Evolutionary conservation across 2,329 filamentous ascomycete species (phyloP).

Genomic region (Xylaria sp.): DNA sequence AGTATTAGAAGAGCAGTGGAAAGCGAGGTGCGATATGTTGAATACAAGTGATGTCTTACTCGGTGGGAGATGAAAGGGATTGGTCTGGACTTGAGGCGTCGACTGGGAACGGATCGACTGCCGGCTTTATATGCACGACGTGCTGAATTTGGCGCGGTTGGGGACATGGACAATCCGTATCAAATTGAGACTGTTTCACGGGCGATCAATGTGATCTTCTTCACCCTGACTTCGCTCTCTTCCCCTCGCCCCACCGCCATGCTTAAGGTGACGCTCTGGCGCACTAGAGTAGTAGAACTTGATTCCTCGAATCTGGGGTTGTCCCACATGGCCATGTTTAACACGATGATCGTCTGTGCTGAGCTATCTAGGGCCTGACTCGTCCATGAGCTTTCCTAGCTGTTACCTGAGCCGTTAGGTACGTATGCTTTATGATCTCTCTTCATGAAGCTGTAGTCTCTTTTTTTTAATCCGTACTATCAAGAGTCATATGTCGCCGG

Average conservation of each 20-base stretch:
- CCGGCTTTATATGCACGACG: not conserved
- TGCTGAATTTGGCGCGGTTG: not conserved
- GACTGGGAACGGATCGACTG: not conserved
- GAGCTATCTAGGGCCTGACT: conserved; percentile 11
- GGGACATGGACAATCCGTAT: not conserved
- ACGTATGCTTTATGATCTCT: not conserved
- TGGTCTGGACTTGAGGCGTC: not conserved
- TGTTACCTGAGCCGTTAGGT: not conserved
- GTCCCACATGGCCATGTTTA: conserved; percentile 3
- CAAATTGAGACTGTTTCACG: not conserved
- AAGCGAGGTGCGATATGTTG: no score
- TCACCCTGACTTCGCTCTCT: not conserved
- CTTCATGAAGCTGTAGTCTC: no score
- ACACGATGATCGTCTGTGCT: conserved; percentile 7
- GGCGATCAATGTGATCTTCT: not conserved
- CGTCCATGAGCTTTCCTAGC: not conserved
- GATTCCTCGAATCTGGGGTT: not conserved
- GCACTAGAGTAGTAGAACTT: not conserved
- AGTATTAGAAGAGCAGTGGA: no score
- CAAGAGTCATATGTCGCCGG: no score
- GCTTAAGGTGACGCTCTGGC: no score
- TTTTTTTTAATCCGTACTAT: no score
- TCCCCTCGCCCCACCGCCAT: not conserved
- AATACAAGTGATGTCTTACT: no score
- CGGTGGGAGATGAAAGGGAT: not conserved